A percentile compares a stretch with the other conserved stretches of the same genome.
Evolutionary conservation across 805 yeast genomes (phyloP).

Genomic region (Tetrapisispora phaffii): DNA sequence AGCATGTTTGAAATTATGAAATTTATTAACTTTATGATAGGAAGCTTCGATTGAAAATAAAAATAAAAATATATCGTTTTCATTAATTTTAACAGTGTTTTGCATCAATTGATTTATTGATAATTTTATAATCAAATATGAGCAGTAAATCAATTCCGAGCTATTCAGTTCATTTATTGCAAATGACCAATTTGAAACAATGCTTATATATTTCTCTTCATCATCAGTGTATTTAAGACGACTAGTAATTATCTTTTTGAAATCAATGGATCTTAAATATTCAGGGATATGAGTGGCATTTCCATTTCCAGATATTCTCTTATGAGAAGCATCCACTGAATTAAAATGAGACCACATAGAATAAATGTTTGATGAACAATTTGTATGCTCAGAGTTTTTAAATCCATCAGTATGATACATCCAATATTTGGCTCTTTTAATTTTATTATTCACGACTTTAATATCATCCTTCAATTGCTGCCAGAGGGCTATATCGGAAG

Average conservation of each 20-base stretch:
- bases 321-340: background rate
- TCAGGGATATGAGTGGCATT: conserved; percentile 9
- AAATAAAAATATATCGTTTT: conserved; percentile 46
- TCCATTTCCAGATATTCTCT: background rate
- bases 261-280: conserved; percentile 13
- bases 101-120: conserved; percentile 7
- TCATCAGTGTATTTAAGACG: background rate
- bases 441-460: conserved; percentile 9
- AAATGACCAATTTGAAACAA: conserved; percentile 24
- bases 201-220: conserved; percentile 9
- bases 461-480: conserved; percentile 1
- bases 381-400: conserved; percentile 3
- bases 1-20: conserved; percentile 93
- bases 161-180: conserved; percentile 21
- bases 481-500: background rate
- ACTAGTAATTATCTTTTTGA: conserved; percentile 5
- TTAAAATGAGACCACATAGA: conserved; percentile 22
- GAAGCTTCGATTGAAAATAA: conserved; percentile 63
- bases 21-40: conserved; percentile 77
- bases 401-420: conserved; percentile 16
- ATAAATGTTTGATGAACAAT: conserved; percentile 18
- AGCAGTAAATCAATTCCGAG: conserved; percentile 22
- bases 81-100: conserved; percentile 13
- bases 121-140: conserved; percentile 18
- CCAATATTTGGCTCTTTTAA: conserved; percentile 25